A percentile compares a stretch with the other conserved stretches of the same genome.
These are phyloP conservation scores for Tagetes patula DNA, from an alignment of 129 eudicot species.

Conservation along the genomic window DNA sequence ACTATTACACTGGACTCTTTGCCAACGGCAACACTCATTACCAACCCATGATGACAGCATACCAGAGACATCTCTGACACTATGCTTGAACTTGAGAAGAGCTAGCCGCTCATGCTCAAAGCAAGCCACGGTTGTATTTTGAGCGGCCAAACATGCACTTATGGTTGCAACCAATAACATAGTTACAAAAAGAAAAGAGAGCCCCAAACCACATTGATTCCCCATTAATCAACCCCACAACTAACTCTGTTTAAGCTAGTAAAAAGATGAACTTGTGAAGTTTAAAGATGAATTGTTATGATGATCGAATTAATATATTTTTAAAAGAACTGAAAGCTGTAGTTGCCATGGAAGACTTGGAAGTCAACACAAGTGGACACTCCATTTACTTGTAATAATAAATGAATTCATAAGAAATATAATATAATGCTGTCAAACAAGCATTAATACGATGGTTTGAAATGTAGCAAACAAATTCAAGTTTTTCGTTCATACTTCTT, in stretches of 20 bases:
- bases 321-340: not conserved
- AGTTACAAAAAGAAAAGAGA: not conserved
- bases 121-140: not conserved
- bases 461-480: too few species aligned
- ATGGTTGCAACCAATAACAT: not conserved
- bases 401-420: too few species aligned
- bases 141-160: not conserved
- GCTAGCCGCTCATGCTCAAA: conserved; percentile 6
- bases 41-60: conserved; percentile 5
- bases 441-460: too few species aligned
- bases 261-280: not conserved
- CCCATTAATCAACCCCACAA: not conserved
- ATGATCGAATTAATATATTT: not conserved
- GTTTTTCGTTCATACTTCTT: not conserved
- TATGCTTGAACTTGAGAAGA: not conserved
- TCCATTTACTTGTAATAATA: too few species aligned
- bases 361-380: not conserved
- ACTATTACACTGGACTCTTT: not conserved
- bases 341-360: not conserved
- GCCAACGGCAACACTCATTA: not conserved
- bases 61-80: not conserved
- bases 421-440: not conserved
- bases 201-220: not conserved
- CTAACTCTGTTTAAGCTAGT: not conserved
- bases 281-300: not conserved